These are phyloP conservation scores for Boletus pseudopeckii DNA, from an alignment of 768 basidiomycete genomes.

Conservation along the genomic window DNA sequence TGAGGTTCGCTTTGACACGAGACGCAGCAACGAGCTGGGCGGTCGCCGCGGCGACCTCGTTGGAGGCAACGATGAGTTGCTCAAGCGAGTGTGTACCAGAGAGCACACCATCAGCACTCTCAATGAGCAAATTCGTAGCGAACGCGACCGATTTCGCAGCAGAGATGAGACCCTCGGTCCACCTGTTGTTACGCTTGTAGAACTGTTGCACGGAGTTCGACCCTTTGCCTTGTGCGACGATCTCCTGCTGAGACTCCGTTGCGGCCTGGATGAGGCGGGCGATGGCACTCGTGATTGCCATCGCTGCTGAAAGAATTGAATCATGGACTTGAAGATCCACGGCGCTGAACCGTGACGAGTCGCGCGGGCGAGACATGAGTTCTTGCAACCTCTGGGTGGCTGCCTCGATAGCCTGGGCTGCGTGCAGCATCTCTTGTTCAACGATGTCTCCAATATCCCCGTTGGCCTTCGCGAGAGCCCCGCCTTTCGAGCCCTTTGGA, in stretches of 20 bases:
- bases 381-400: conserved; percentile 88
- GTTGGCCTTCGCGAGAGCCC: conserved; percentile 68
- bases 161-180: conserved; percentile 98
- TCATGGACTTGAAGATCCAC: conserved; percentile 97
- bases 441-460: conserved; percentile 96
- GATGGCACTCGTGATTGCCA: conserved; percentile 96
- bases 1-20: conserved; percentile 95
- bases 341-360: conserved; percentile 82
- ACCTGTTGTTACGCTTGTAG: conserved; percentile 99
- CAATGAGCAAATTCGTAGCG: conserved; percentile 92
- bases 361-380: conserved; percentile 88
- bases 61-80: conserved; percentile 99
- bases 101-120: conserved; percentile 95
- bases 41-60: conserved; percentile 95
- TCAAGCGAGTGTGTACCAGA: conserved; percentile 96
- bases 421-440: conserved; percentile 92
- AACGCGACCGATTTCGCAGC: conserved; percentile 98
- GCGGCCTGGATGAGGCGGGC: conserved; percentile 93
- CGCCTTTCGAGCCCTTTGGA: conserved; percentile 75
- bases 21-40: conserved; percentile 98
- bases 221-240: conserved; percentile 92
- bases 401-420: conserved; percentile 88
- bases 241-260: conserved; percentile 97
- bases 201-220: conserved; percentile 92
- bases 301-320: conserved; percentile 87